phyloP scores from a whole-genome alignment of 2,329 filamentous ascomycete species.

The Metarhizium robertsii region DNA sequence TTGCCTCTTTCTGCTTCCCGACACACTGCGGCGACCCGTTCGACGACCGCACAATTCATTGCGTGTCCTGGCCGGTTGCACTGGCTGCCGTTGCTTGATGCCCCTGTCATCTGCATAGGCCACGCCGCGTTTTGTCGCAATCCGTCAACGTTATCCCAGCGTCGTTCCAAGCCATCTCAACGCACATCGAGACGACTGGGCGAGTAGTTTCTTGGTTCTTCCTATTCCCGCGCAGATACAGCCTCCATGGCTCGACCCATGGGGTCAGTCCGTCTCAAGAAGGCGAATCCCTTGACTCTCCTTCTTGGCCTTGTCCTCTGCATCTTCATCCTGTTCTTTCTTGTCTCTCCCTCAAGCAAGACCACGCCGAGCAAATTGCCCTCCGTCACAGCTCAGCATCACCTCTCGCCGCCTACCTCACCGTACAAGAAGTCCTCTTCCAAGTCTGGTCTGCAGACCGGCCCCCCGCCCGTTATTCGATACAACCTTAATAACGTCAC shows the following conservation, averaged over 20 bases:
- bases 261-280: slow-evolving; percentile 64
- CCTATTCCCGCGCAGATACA: background rate
- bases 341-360: slow-evolving; percentile 44
- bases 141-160: background rate
- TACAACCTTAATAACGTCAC: slow-evolving; percentile 96
- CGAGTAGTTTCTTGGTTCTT: background rate
- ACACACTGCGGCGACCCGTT: background rate
- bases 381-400: slow-evolving; percentile 34
- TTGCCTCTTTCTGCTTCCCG: background rate
- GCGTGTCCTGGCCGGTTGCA: background rate
- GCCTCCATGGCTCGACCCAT: slow-evolving; percentile 46
- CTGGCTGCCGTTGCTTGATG: background rate
- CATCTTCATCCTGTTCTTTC: slow-evolving; percentile 60
- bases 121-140: background rate
- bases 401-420: slow-evolving; percentile 33
- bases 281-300: slow-evolving; percentile 68
- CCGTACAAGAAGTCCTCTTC: slow-evolving; percentile 32
- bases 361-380: slow-evolving; percentile 35
- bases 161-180: background rate
- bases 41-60: background rate
- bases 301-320: slow-evolving; percentile 62
- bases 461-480: slow-evolving; percentile 75
- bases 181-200: background rate
- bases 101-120: background rate
- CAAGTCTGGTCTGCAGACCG: slow-evolving; percentile 19